Percentiles rank a stretch among this genome's conserved stretches.
These are phyloP conservation scores for Spathaspora girioi DNA, from an alignment of 805 yeast species.

Conservation along the genomic window DNA sequence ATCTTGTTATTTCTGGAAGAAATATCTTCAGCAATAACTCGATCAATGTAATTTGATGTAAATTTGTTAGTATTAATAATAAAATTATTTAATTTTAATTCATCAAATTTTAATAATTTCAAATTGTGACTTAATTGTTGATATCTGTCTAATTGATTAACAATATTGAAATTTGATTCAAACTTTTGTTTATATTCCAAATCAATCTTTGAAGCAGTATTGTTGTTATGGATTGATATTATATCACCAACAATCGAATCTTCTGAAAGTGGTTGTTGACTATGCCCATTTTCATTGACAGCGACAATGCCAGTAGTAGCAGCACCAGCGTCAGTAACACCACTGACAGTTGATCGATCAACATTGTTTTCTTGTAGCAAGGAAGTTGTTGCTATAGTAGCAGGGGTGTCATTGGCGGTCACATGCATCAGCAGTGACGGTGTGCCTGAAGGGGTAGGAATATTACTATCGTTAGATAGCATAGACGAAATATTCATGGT, in stretches of 20 bases:
- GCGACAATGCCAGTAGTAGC: not conserved
- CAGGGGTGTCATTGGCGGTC: constrained; percentile 1
- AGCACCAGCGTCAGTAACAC: not conserved
- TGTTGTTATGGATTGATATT: not conserved
- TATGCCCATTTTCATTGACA: not conserved
- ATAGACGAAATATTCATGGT: constrained; percentile 32
- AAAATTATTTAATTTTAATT: constrained; percentile 12
- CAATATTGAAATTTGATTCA: constrained; percentile 4
- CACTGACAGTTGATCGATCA: not conserved
- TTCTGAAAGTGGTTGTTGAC: not conserved
- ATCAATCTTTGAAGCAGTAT: constrained; percentile 2
- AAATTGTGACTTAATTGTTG: constrained; percentile 8
- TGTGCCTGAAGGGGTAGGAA: not conserved
- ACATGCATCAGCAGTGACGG: constrained; percentile 5
- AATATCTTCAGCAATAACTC: constrained; percentile 34
- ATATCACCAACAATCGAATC: constrained; percentile 2
- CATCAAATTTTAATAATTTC: constrained; percentile 16
- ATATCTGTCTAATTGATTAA: constrained; percentile 8
- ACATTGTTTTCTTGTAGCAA: not conserved
- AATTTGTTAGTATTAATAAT: constrained; percentile 18
- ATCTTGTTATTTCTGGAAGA: constrained; percentile 20
- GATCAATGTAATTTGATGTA: constrained; percentile 29
- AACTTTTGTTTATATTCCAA: constrained; percentile 1
- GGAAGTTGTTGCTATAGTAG: not conserved
- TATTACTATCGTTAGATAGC: constrained; percentile 24